Evolutionary conservation across 2,329 filamentous ascomycete genomes (phyloP), one percentile per base, ranked within the genome.

Genomic region (Chaetomiaceae sp.): DNA sequence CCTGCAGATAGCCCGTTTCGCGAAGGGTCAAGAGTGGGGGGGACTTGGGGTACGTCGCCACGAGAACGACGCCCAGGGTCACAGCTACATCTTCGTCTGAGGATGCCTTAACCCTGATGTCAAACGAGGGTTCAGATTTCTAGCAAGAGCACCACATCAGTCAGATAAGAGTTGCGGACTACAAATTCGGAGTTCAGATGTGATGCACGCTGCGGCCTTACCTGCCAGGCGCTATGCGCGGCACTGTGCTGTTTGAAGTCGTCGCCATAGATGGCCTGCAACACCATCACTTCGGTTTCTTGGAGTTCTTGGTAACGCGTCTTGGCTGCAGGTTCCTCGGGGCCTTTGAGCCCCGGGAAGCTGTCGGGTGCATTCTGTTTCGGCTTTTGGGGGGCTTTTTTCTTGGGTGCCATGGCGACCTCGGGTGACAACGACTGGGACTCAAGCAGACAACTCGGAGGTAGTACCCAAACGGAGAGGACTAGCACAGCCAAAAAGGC

Each of bases 41-140:
- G 1, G 88, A 86, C 61, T 88, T 95, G 4, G 91, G 93, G 63
- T 97, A 97, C 1, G 90, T 95, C 6, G 89, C 86, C 8, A 88
- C 93, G 55, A 97, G 72, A 46, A 86, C 83, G 42, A 94, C 88
- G 38, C 79, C 75, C n/a, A 97, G 68, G 2, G 79, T 81, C 32
- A 89, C 73, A 20, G 75, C 75, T 50, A 88, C 77, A 39, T 89
- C 83, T 30, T 81, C 75, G 59, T 93, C 84, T 0, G 81, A 83
- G 4, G 81, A 81, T 9, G 88, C 78, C 59, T 80, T 88, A 53
- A 97, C 74, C 42, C 76, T 79, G 42, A 97, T 81, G 56, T 87
- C 87, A 63, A 97, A 94, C 0, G 81, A 77, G 14, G 88, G 84
- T 60, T 95, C 86, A 4, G 84, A 81, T 78, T 88, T 89, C 79